phyloP scores from a whole-genome alignment of 495 filamentous ascomycete genomes.

The Annulohypoxylon nitens region DNA sequence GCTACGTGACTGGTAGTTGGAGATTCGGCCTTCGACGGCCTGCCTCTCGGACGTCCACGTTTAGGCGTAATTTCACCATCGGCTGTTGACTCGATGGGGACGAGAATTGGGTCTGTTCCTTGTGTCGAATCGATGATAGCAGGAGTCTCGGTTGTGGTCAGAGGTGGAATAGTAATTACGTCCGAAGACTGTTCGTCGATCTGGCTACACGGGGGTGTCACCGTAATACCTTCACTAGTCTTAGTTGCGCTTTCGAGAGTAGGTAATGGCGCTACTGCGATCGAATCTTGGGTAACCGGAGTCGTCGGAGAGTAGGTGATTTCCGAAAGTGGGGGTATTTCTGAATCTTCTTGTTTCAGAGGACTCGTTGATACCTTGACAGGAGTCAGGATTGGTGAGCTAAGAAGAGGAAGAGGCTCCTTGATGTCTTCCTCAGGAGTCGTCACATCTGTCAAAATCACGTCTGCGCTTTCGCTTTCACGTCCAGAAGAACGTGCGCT shows the following conservation, averaged over 20 bases:
- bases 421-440: constrained; percentile 57
- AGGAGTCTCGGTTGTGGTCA: neutral
- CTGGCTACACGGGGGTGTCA: constrained; percentile 19
- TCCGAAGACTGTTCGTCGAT: constrained; percentile 17
- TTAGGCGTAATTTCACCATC: constrained; percentile 20
- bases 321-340: constrained; percentile 41
- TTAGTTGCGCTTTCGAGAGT: constrained; percentile 22
- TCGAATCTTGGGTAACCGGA: constrained; percentile 36
- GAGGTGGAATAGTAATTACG: constrained; percentile 11
- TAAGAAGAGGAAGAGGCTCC: constrained; percentile 45
- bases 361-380: constrained; percentile 42
- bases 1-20: neutral
- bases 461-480: constrained; percentile 44
- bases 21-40: constrained; percentile 29
- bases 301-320: constrained; percentile 44
- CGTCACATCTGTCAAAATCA: constrained; percentile 56
- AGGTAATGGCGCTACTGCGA: constrained; percentile 39
- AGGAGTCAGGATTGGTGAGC: constrained; percentile 57
- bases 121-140: neutral
- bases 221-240: neutral
- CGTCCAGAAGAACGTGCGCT: constrained; percentile 46
- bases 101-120: constrained; percentile 4
- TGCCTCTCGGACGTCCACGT: constrained; percentile 41
- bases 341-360: constrained; percentile 52
- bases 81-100: neutral